Base-by-base conservation (phyloP, 2,329 filamentous ascomycete genomes). In the Sporothrix protearum region DNA sequence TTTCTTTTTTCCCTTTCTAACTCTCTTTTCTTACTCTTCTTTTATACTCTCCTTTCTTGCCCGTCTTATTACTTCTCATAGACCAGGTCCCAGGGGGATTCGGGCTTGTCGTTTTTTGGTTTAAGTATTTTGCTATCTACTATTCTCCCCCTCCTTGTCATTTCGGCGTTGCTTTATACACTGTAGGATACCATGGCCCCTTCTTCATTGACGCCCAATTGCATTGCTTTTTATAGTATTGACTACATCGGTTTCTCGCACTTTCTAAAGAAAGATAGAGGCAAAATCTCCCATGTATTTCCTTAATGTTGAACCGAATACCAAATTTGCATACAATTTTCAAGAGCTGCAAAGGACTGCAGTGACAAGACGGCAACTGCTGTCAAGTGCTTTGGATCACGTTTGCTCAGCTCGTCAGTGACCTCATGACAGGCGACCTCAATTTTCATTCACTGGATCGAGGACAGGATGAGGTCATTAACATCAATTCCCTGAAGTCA, bases 111-210 rank as follows among this genome's bases (percentile, higher is more conserved):
- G 14, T 1, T 63, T 64, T 47, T 28, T 19, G 14, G 5, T 30
- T 64, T 10, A 64, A 19, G n/a, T 25, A 30, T 22, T 64, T 64
- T 61, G 57, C 57, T 61, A 4, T n/a, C 19, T 36, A n/a, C n/a
- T 59, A 39, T 63, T 42, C 49, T 6, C 14, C 16, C 47, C 12
- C 39, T 63, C 4, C 3, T 45, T 30, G 39, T 47, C n/a, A 28
- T 30, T 45, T n/a, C 25, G 61, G 61, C 61, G 61, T 64, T 64
- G 61, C 39, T 47, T 30, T 14, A 47, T 64, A 64, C 61, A n/a
- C n/a, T n/a, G n/a, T n/a, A 64, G 61, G 61, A 8, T 64, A 25
- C 33, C 16, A 19, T 42, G 33, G 33, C 33, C n/a, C 19, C 2
- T 61, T 25, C 22, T 25, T 1, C 2, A 42, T 25, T 42, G 49